phyloP scores from a whole-genome alignment of 164 flowering plant genomes.

The Vitis amurensis region DNA sequence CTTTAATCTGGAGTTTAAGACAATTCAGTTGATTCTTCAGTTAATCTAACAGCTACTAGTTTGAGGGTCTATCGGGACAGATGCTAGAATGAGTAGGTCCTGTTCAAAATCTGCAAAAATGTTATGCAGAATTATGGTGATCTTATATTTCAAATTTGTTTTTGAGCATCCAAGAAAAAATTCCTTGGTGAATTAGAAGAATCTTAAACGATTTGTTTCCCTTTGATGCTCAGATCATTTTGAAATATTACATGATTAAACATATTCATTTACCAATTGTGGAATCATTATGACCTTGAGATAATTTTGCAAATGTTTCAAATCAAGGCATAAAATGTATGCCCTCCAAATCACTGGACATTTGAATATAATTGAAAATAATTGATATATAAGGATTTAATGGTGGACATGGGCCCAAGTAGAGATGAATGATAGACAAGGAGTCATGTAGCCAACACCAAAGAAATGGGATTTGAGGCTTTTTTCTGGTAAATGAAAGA shows the following conservation, averaged over 20 bases:
- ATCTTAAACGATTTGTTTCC: too few species aligned
- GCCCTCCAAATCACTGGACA: neutral
- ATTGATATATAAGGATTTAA: neutral
- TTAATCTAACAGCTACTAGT: neutral
- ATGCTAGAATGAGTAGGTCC: neutral
- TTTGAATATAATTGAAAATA: neutral
- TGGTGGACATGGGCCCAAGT: too few species aligned
- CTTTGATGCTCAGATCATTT: too few species aligned
- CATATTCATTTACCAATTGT: too few species aligned
- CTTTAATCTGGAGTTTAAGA: too few species aligned
- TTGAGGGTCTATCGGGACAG: neutral
- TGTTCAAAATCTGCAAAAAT: neutral
- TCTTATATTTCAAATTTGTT: neutral
- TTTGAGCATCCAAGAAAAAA: neutral
- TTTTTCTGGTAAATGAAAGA: neutral
- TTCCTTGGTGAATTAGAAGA: neutral
- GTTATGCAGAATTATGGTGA: neutral
- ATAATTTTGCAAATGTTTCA: neutral
- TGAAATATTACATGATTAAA: too few species aligned
- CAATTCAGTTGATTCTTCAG: too few species aligned
- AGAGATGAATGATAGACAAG: too few species aligned
- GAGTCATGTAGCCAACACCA: neutral
- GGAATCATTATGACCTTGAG: too few species aligned
- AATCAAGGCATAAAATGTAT: neutral
- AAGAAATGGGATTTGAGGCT: neutral